Evolutionary conservation across 2,329 filamentous ascomycete genomes (phyloP).

Genomic region (Atkinsonella texensis): DNA sequence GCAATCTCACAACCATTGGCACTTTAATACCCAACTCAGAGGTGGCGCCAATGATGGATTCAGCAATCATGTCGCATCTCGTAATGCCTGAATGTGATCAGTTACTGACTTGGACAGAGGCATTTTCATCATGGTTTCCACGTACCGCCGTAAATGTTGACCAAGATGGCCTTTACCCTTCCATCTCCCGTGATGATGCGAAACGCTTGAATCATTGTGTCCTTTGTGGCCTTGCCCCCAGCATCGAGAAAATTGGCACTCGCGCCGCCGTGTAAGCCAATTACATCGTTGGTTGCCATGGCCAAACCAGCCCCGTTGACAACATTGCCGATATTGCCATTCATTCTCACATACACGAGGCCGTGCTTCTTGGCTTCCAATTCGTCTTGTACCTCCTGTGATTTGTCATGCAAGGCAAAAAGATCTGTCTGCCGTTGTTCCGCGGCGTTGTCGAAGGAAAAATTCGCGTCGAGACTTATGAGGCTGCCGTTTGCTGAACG

Average conservation of each 20-base stretch:
- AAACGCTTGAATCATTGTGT: conserved; percentile 70
- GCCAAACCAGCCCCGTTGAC: conserved; percentile 84
- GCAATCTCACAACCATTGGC: conserved; percentile 33
- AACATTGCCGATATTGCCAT: conserved; percentile 61
- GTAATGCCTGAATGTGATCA: conserved; percentile 27
- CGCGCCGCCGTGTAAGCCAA: conserved; percentile 52
- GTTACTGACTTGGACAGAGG: neutral
- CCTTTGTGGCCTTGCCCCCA: conserved; percentile 73
- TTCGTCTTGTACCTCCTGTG: conserved; percentile 22
- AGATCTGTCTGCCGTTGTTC: conserved; percentile 26
- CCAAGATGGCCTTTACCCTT: conserved; percentile 54
- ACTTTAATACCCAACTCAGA: conserved; percentile 24
- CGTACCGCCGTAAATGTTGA: conserved; percentile 42
- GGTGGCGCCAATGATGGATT: conserved; percentile 32
- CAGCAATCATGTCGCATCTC: conserved; percentile 38
- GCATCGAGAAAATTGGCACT: conserved; percentile 83
- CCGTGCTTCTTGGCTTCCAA: conserved; percentile 41
- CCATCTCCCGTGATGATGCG: conserved; percentile 59
- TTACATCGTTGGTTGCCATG: conserved; percentile 81
- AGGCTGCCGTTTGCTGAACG: conserved; percentile 18
- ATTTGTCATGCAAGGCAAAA: conserved; percentile 24
- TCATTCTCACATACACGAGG: conserved; percentile 63
- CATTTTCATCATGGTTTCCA: neutral
- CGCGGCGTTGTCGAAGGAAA: conserved; percentile 37
- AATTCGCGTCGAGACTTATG: conserved; percentile 23